Evolutionary conservation across 1,139 yeast species (phyloP).

Genomic region (Ogataea hybrid): DNA sequence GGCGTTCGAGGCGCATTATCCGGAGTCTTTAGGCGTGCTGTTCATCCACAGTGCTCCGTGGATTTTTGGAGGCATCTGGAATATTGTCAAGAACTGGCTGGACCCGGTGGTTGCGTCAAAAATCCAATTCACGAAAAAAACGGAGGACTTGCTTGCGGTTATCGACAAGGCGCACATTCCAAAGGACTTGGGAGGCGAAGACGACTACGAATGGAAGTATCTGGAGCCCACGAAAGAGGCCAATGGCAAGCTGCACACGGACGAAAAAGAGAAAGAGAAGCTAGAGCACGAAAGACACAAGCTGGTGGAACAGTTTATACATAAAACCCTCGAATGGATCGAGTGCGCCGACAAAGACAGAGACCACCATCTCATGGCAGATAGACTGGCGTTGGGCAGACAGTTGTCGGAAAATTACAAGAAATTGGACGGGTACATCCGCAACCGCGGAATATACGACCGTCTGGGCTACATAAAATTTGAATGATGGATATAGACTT

Average conservation of each 20-base stretch:
- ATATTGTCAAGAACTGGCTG: conserved; percentile 77
- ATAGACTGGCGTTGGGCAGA: conserved; percentile 49
- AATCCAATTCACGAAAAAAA: conserved; percentile 65
- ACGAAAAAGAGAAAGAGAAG: conserved; percentile 39
- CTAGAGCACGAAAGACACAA: conserved; percentile 46
- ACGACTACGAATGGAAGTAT: conserved; percentile 52
- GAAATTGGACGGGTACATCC: conserved; percentile 65
- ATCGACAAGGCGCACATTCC: conserved; percentile 57
- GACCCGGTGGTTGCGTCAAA: conserved; percentile 88
- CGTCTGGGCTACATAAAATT: conserved; percentile 28
- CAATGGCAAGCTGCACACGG: conserved; percentile 39
- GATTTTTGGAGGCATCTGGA: conserved; percentile 87
- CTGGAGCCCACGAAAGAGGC: conserved; percentile 53
- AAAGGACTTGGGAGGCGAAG: conserved; percentile 63
- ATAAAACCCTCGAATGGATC: conserved; percentile 68
- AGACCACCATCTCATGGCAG: conserved; percentile 37
- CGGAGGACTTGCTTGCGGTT: conserved; percentile 55
- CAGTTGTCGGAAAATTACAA: conserved; percentile 56
- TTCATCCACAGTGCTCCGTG: conserved; percentile 88
- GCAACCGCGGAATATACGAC: conserved; percentile 69
- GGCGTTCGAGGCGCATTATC: conserved; percentile 84
- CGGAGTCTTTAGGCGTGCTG: conserved; percentile 75
- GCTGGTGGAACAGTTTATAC: conserved; percentile 48
- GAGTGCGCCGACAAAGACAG: conserved; percentile 48
- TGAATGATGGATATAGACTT: conserved; percentile 11